A percentile compares a stretch with the other conserved stretches of the same genome.
phyloP scores from a whole-genome alignment of 179 eudicot species.

The Carnegiea gigantea region DNA sequence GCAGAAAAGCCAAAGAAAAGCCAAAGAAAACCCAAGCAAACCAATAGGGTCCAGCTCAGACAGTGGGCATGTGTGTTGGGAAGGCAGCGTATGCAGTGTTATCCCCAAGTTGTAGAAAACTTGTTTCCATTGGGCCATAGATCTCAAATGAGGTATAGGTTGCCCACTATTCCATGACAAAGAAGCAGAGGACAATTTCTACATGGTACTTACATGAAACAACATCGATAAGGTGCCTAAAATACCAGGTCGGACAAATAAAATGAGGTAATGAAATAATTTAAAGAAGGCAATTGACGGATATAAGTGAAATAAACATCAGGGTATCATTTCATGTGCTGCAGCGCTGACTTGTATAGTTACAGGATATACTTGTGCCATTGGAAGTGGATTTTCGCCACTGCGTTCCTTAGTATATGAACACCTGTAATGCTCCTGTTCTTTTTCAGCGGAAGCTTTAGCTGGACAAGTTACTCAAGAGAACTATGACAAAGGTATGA shows the following conservation, averaged over 20 bases:
- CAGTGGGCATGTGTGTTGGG: background rate
- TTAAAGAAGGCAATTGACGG: no score
- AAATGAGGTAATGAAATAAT: no score
- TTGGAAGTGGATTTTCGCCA: background rate
- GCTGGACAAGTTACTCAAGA: slow-evolving; percentile 74
- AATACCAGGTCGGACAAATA: no score
- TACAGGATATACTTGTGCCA: background rate
- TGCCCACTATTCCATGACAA: no score
- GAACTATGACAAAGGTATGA: slow-evolving; percentile 58
- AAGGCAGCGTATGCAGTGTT: no score
- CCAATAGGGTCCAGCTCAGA: background rate
- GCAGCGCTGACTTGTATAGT: background rate
- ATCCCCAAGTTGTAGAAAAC: no score
- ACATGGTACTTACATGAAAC: no score
- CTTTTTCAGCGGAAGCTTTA: slow-evolving; percentile 66
- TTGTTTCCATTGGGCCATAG: no score
- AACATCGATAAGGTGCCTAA: no score
- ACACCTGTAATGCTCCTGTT: background rate
- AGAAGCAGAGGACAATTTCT: no score
- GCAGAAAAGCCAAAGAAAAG: background rate
- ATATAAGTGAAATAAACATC: background rate
- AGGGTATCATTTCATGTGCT: background rate
- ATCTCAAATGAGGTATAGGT: no score
- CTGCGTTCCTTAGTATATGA: background rate
- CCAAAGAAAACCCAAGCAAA: background rate